Evolutionary conservation across 257 asterid genomes (phyloP), one percentile per base, ranked within the genome.

Genomic region (Solanum bulbocastanum): DNA sequence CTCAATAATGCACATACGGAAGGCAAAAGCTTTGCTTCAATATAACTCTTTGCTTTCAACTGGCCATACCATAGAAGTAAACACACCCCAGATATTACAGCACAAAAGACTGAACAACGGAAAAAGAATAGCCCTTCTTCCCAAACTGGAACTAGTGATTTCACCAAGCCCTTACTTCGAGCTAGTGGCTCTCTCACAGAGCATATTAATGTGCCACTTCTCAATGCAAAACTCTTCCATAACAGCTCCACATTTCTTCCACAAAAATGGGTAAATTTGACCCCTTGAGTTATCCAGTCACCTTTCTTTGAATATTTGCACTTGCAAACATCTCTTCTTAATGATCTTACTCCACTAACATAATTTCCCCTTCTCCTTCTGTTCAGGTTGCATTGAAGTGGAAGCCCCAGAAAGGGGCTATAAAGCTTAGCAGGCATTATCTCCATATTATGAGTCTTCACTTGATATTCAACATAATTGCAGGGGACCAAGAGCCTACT

Each of bases 401-500:
- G 96, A 89, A 82, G 94, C 88, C 98, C 96, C 8, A 94, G 83
- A 91, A 95, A 94, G 37, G 95, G 95, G 87, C 88, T 93, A 68
- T 90, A 90, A 85, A 93, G 93, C 85, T 90, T 91, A 84, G 87
- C 81, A 91, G 93, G 94, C 97, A 93, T 94, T 91, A 35, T 93
- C 89, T 87, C 86, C 87, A 75, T 35, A 86, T 86, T 35, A 82
- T 87, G 83, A 30, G 33, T 36, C 60, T 69, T 87, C 84, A 83
- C 89, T 86, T 83, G 89, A 40, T 88, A 82, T 73, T 49, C 87
- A 88, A 87, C 92, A 89, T 93, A 93, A 91, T 88, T 87, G 86
- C 90, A 90, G 98, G 98, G 98, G 96, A 94, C 97, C 95, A 94
- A 95, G 99, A 96, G 98, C 94, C 85, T 58, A 90, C 96, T 94